phyloP scores from a whole-genome alignment of 129 eudicot genomes.

The Deinandra increscens region DNA sequence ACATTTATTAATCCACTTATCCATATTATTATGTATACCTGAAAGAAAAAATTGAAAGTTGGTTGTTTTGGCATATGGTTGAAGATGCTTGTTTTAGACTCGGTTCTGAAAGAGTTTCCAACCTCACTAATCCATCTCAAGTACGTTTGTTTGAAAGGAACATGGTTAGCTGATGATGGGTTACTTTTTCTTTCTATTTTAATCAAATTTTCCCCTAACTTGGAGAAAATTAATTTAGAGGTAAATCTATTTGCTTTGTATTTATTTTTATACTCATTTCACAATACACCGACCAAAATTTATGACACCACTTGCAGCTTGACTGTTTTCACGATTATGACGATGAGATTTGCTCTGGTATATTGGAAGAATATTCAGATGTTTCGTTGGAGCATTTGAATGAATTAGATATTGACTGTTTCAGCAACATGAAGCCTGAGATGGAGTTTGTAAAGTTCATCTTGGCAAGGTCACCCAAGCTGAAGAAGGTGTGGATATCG shows the following conservation, averaged over 20 bases:
- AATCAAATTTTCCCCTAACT: too few relatives aligned
- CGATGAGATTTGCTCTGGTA: background rate
- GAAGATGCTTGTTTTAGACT: too few relatives aligned
- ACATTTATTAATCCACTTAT: background rate
- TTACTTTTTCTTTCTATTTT: background rate
- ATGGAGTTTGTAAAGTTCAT: slow-evolving; percentile 1
- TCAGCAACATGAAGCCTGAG: background rate
- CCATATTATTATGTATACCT: background rate
- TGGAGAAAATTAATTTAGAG: too few relatives aligned
- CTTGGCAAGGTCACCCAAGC: slow-evolving; percentile 4
- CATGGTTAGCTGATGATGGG: background rate
- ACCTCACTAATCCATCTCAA: too few relatives aligned
- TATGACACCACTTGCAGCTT: too few relatives aligned
- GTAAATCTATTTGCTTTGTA: too few relatives aligned
- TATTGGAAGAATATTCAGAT: too few relatives aligned
- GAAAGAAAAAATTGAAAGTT: background rate
- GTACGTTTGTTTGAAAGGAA: background rate
- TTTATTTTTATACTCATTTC: background rate
- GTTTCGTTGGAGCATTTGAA: too few relatives aligned
- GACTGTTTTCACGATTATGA: too few relatives aligned
- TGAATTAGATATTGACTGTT: background rate
- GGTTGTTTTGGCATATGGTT: background rate
- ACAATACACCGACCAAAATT: background rate
- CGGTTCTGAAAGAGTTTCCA: too few relatives aligned
- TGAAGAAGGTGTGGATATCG: background rate